phyloP scores from a whole-genome alignment of 352 stramenopile species.

The Phytopythium mirpurense region DNA sequence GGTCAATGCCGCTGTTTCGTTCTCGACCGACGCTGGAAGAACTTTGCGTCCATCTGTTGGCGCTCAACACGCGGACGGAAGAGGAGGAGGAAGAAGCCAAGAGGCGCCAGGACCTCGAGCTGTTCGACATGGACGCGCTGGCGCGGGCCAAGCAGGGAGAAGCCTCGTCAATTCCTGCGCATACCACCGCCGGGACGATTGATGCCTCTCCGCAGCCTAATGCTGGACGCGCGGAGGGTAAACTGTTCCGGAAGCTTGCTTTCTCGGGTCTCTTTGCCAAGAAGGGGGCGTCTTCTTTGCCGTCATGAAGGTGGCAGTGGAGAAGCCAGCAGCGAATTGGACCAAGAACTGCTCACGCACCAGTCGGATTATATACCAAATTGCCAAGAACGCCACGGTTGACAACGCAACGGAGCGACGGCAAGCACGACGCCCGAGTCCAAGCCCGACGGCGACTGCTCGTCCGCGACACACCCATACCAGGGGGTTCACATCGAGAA shows the following conservation, averaged over 20 bases:
- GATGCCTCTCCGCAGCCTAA: neutral
- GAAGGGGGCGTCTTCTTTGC: constrained; percentile 1
- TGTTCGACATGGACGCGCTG: constrained; percentile 21
- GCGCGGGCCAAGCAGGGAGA: constrained; percentile 25
- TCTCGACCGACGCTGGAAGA: constrained; percentile 18
- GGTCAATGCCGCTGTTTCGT: neutral
- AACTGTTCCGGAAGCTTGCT: constrained; percentile 6
- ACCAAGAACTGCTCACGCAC: neutral
- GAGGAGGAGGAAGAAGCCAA: constrained; percentile 33
- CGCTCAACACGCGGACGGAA: constrained; percentile 27
- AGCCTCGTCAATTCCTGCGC: too few relatives aligned
- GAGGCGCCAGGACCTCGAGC: constrained; percentile 21
- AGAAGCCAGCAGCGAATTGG: neutral
- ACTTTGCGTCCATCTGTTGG: constrained; percentile 24
- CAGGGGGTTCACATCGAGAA: neutral
- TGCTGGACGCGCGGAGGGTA: neutral
- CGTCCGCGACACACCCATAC: neutral
- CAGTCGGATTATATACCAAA: neutral
- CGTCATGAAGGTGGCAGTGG: neutral
- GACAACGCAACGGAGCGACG: neutral
- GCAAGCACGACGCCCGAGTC: neutral
- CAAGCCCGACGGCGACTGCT: neutral
- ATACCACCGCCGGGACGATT: neutral
- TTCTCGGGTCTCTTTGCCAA: constrained; percentile 7
- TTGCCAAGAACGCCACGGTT: neutral